A percentile compares a stretch with the other conserved stretches of the same genome.
Conservation (phyloP, 495 filamentous ascomycete species). For the Aspergillus mulundensis region DNA sequence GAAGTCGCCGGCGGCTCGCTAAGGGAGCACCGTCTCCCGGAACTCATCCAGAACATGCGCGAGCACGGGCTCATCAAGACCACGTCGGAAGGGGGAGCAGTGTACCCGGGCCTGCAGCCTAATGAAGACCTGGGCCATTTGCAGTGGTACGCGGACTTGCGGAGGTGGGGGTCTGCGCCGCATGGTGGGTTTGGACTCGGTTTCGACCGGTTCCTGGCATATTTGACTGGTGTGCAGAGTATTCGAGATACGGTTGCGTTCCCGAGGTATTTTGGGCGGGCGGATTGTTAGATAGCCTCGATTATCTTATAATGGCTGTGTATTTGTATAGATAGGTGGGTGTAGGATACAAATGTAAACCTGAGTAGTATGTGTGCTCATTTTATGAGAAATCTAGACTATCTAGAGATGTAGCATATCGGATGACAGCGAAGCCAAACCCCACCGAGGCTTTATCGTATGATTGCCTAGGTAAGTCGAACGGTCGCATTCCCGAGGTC, state of each 20-base stretch:
- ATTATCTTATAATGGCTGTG: neutral
- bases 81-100: constrained; percentile 9
- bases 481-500: no score
- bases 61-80: constrained; percentile 49
- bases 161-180: constrained; percentile 89
- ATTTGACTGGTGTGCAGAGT: constrained; percentile 77
- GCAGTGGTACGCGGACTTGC: constrained; percentile 92
- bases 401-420: no score
- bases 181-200: constrained; percentile 95
- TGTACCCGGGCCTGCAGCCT: constrained; percentile 36
- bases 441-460: no score
- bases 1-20: constrained; percentile 91
- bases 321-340: constrained; percentile 14
- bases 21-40: constrained; percentile 77
- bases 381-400: no score
- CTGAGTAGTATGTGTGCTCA: neutral
- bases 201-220: constrained; percentile 85
- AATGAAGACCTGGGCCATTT: constrained; percentile 54
- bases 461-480: no score
- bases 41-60: constrained; percentile 72
- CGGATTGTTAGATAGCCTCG: constrained; percentile 62
- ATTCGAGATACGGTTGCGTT: constrained; percentile 86
- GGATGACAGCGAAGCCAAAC: no score
- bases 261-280: constrained; percentile 85
- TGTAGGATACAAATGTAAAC: constrained; percentile 6